Conservation (phyloP, 768 basidiomycete species). For the Cystofilobasidium capitatum region DNA sequence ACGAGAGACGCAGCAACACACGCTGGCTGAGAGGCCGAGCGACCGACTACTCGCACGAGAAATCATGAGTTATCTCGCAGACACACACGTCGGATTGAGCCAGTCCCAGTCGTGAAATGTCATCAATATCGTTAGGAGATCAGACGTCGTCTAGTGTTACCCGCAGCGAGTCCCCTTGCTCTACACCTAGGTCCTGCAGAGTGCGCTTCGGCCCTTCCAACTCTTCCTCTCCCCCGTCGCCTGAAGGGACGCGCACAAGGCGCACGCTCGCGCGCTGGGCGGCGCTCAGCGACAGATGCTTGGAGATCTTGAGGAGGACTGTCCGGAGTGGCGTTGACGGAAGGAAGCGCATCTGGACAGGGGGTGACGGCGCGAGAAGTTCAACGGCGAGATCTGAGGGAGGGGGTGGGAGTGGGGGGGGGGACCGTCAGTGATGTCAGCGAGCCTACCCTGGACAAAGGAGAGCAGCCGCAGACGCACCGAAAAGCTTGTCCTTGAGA, state of each 20-base stretch:
- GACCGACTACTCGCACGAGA: no score
- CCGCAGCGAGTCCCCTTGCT: not conserved
- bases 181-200: not conserved
- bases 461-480: not conserved
- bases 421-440: not conserved
- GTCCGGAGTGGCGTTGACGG: constrained; percentile 16
- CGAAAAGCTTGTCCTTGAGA: constrained; percentile 10
- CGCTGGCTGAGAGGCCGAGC: no score
- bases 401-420: not conserved
- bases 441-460: not conserved
- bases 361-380: not conserved
- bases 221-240: not conserved
- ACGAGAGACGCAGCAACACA: no score
- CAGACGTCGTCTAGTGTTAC: not conserved
- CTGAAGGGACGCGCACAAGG: not conserved
- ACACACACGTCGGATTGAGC: not conserved
- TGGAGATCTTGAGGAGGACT: constrained; percentile 14
- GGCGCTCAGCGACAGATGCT: not conserved
- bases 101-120: not conserved
- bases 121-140: no score
- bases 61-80: no score
- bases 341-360: constrained; percentile 5
- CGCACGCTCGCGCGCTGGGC: not conserved
- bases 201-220: not conserved
- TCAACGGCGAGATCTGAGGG: constrained; percentile 5